Evolutionary conservation across 2,329 filamentous ascomycete species (phyloP).

Genomic region (Emmonsiellopsis sp.): DNA sequence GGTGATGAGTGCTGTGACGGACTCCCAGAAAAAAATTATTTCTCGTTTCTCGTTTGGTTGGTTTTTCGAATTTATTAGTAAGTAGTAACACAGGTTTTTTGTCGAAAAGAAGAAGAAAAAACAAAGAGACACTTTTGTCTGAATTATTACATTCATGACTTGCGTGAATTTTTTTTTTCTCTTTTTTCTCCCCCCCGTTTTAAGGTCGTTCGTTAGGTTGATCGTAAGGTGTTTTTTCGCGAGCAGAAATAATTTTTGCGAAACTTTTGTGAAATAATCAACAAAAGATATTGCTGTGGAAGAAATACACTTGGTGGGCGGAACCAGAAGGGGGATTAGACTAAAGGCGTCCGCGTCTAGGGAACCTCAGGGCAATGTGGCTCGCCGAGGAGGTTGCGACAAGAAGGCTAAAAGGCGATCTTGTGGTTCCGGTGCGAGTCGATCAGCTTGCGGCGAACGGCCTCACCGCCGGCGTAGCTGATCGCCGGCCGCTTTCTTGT

Average conservation of each 20-base stretch:
- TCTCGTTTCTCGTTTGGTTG: too few species aligned
- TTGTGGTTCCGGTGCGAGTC: constrained; percentile 33
- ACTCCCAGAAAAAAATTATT: too few species aligned
- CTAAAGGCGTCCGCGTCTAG: neutral
- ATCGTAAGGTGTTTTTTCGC: neutral
- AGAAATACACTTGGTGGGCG: neutral
- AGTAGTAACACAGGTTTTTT: neutral
- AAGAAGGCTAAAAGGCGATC: constrained; percentile 23
- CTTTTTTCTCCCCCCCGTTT: too few species aligned
- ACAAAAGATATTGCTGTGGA: neutral
- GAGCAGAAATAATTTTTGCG: too few species aligned
- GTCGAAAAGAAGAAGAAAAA: neutral
- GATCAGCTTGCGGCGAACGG: constrained; percentile 36
- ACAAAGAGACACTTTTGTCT: neutral
- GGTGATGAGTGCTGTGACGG: neutral
- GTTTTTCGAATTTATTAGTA: neutral
- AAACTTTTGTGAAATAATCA: neutral
- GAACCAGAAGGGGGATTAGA: neutral
- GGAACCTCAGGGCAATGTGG: neutral
- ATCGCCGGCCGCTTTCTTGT: constrained; percentile 32
- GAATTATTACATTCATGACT: neutral
- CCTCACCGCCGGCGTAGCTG: constrained; percentile 30
- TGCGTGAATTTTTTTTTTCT: neutral
- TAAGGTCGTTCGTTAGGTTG: neutral
- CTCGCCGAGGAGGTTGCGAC: neutral